These are phyloP conservation scores for Pestalotiopsis sp. DNA, from an alignment of 2,329 filamentous ascomycete species.

Conservation along the genomic window DNA sequence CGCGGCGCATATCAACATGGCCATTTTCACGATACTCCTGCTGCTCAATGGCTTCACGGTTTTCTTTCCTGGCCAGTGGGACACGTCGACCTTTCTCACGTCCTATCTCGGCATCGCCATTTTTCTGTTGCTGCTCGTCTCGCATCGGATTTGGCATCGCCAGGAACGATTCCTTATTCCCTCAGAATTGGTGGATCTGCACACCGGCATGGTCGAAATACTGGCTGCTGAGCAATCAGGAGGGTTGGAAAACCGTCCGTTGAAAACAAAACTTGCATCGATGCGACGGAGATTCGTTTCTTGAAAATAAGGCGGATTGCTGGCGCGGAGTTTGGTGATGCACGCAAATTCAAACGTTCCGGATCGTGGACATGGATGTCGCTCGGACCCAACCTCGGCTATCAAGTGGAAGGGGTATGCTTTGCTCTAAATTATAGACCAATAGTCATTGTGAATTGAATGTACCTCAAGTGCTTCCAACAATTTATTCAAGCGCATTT, in stretches of 20 bases:
- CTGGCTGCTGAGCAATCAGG: neutral
- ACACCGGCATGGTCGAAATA: slow-evolving; percentile 38
- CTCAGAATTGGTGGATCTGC: slow-evolving; percentile 49
- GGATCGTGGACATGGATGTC: too few species aligned
- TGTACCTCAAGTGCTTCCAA: too few species aligned
- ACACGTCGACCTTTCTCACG: slow-evolving; percentile 55
- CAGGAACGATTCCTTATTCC: slow-evolving; percentile 51
- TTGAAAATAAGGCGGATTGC: neutral
- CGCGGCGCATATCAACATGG: slow-evolving; percentile 52
- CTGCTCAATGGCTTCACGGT: slow-evolving; percentile 65
- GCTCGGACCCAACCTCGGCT: too few species aligned
- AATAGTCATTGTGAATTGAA: too few species aligned
- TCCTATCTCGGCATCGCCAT: slow-evolving; percentile 65
- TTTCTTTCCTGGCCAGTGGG: slow-evolving; percentile 60
- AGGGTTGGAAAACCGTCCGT: neutral
- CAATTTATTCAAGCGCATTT: too few species aligned
- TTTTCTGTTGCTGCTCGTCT: slow-evolving; percentile 55
- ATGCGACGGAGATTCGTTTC: neutral
- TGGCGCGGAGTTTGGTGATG: too few species aligned
- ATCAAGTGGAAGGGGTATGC: too few species aligned
- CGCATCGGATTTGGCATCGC: slow-evolving; percentile 34
- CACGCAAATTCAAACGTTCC: too few species aligned
- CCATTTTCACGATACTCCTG: slow-evolving; percentile 50
- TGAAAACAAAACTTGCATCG: neutral
- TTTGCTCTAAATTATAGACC: too few species aligned